These are phyloP conservation scores for Aspergillus floridensis DNA, from an alignment of 2,329 filamentous ascomycete species.

Conservation along the genomic window DNA sequence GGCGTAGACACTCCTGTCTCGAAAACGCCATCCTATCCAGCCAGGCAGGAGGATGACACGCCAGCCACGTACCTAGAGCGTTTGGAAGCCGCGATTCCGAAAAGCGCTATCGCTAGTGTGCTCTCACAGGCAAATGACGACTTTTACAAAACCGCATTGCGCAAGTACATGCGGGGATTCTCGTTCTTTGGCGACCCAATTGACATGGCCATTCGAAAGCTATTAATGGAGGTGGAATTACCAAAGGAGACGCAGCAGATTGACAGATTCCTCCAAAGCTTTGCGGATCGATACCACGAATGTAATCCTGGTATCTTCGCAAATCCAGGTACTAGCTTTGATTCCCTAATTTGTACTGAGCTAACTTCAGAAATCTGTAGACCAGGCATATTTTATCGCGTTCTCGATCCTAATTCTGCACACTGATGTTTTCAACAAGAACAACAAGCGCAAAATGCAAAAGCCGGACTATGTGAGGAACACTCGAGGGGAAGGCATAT, in stretches of 20 bases:
- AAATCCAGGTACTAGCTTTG: conserved; percentile 55
- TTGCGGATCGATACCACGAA: conserved; percentile 95
- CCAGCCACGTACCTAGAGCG: conserved; percentile 84
- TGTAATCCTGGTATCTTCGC: conserved; percentile 96
- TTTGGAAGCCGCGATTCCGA: conserved; percentile 74
- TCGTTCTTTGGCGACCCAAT: conserved; percentile 95
- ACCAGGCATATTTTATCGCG: conserved; percentile 97
- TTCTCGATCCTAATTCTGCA: conserved; percentile 96
- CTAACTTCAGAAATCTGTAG: conserved; percentile 35
- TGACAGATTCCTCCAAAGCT: conserved; percentile 87
- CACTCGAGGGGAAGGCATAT: conserved; percentile 85
- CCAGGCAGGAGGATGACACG: conserved; percentile 81
- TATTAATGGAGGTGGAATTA: conserved; percentile 93
- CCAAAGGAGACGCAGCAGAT: conserved; percentile 98
- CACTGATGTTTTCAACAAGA: conserved; percentile 99
- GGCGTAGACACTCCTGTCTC: conserved; percentile 70
- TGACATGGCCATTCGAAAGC: conserved; percentile 94
- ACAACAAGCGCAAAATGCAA: conserved; percentile 99
- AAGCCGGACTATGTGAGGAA: conserved; percentile 94
- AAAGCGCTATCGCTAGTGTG: conserved; percentile 78
- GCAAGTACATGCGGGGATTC: conserved; percentile 94
- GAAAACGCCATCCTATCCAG: conserved; percentile 65
- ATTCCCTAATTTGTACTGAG: neutral
- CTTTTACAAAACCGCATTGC: conserved; percentile 77
- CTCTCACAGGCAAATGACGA: conserved; percentile 82